Evolutionary conservation across 176 grass and related monocot species (phyloP), one percentile per base, ranked within the genome.

Genomic region (Ensete glaucum): DNA sequence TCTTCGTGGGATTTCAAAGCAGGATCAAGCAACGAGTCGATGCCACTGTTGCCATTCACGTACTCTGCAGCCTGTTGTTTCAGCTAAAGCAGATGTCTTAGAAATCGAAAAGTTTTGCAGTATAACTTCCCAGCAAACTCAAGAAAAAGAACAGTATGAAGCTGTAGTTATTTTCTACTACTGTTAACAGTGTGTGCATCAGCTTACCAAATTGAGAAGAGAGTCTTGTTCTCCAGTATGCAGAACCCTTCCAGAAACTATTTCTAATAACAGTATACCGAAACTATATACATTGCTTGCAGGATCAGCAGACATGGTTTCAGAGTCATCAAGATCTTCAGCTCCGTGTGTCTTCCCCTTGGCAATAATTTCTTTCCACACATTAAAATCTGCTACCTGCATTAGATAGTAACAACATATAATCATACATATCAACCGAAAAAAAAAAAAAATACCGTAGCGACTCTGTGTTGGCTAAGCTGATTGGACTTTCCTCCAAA

Each of bases 281-380:
- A 99, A 99, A 82, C 84, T 94, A 81, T 81, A 94, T 23, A 94
- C 82, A 81, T 99, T 99, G 50, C 88, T 91, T 80, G 88, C 84
- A 84, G 83, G 82, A 80, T 94, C 91, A 14, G 86, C 80, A 82
- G 78, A 72, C 60, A 82, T 60, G 16, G 73, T 76, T 49, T 86
- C 86, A 76, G 81, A 71, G 72, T 85, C 62, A 69, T 85, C 77
- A 77, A 76, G 51, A 64, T 86, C 66, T 2, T 81, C 86, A 69
- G 84, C 84, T 73, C 82, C 77, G 57, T 70, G 78, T 75, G 78
- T 78, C 72, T 87, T 99, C 75, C 74, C 81, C 73, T 53, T 94
- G 63, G 78, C 82, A 67, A 83, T 76, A 67, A 89, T 81, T 74
- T 84, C 86, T 74, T 89, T 81, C 95, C 95, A 99, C 63, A 99